Evolutionary conservation across 176 grass and related monocot genomes (phyloP).

Genomic region (Bonia amplexicaulis): DNA sequence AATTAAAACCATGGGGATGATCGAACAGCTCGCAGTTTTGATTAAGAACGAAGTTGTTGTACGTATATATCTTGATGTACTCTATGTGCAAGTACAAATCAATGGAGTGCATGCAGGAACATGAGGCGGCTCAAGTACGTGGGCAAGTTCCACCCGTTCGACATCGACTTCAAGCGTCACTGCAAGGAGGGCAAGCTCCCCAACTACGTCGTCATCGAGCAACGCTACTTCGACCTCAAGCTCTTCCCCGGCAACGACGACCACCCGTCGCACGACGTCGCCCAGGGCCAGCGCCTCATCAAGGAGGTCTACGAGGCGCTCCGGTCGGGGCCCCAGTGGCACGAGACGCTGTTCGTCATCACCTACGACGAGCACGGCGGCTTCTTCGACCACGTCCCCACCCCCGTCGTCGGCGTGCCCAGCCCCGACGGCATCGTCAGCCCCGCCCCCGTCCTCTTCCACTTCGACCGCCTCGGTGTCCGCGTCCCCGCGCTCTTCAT

Average conservation of each 20-base stretch:
- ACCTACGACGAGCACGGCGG: constrained; percentile 97
- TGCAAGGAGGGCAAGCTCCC: constrained; percentile 61
- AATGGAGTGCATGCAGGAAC: constrained; percentile 14
- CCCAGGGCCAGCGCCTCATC: constrained; percentile 53
- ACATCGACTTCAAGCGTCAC: constrained; percentile 49
- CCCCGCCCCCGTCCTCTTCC: constrained; percentile 27
- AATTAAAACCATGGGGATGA: no score
- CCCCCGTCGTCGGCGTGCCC: constrained; percentile 55
- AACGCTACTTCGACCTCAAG: constrained; percentile 60
- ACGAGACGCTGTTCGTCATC: constrained; percentile 52
- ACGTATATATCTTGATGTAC: no score
- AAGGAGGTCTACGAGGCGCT: constrained; percentile 78
- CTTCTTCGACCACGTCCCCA: constrained; percentile 87
- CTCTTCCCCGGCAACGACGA: constrained; percentile 61
- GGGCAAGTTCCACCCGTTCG: constrained; percentile 48
- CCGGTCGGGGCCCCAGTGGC: constrained; percentile 59
- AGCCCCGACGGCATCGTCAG: constrained; percentile 78
- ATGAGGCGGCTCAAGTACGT: constrained; percentile 58
- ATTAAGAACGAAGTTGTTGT: no score
- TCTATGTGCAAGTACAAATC: neutral
- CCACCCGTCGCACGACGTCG: constrained; percentile 72
- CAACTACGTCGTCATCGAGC: constrained; percentile 82
- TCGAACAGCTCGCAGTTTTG: no score
- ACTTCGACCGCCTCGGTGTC: constrained; percentile 69
- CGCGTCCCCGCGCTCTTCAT: constrained; percentile 61